A percentile compares a stretch with the other conserved stretches of the same genome.
Evolutionary conservation across 495 filamentous ascomycete genomes (phyloP).

Genomic region (Bacidia gigantensis): DNA sequence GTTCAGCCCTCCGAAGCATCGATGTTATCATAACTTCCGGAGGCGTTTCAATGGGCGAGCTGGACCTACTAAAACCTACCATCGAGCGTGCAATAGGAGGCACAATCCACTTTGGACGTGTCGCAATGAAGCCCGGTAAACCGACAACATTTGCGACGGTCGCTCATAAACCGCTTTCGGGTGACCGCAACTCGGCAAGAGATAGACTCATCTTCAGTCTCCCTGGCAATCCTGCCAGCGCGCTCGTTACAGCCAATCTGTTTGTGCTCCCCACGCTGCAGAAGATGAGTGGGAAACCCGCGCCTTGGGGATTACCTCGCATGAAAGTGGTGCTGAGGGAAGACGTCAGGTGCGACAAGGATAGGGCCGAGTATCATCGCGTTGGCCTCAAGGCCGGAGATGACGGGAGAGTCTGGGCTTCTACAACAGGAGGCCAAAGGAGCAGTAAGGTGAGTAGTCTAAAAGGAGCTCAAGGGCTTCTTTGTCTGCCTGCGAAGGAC

Average conservation of each 20-base stretch:
- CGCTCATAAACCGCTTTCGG: slow-evolving; percentile 37
- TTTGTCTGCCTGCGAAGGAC: slow-evolving; percentile 53
- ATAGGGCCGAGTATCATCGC: slow-evolving; percentile 78
- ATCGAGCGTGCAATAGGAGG: slow-evolving; percentile 83
- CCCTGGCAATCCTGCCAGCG: slow-evolving; percentile 87
- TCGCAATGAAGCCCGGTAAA: slow-evolving; percentile 96
- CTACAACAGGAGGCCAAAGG: slow-evolving; percentile 77
- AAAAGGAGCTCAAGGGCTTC: slow-evolving; percentile 71
- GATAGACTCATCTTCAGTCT: slow-evolving; percentile 72
- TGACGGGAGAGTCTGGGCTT: slow-evolving; percentile 61
- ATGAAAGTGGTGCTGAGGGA: slow-evolving; percentile 60
- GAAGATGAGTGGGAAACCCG: slow-evolving; percentile 38
- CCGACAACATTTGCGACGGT: slow-evolving; percentile 94
- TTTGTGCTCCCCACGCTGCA: slow-evolving; percentile 87
- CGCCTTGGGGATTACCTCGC: slow-evolving; percentile 47
- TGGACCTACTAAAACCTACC: slow-evolving; percentile 92
- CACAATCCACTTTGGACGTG: slow-evolving; percentile 92
- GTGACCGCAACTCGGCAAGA: slow-evolving; percentile 30
- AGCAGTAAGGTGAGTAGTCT: slow-evolving; percentile 84
- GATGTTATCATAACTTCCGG: slow-evolving; percentile 88
- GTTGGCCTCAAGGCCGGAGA: slow-evolving; percentile 45
- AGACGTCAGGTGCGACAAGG: slow-evolving; percentile 54
- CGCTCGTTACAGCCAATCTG: slow-evolving; percentile 81
- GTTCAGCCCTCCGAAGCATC: slow-evolving; percentile 52
- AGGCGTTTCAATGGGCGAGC: slow-evolving; percentile 95